phyloP scores from a whole-genome alignment of 305 asterid species.

The Solanum aculeatissimum region DNA sequence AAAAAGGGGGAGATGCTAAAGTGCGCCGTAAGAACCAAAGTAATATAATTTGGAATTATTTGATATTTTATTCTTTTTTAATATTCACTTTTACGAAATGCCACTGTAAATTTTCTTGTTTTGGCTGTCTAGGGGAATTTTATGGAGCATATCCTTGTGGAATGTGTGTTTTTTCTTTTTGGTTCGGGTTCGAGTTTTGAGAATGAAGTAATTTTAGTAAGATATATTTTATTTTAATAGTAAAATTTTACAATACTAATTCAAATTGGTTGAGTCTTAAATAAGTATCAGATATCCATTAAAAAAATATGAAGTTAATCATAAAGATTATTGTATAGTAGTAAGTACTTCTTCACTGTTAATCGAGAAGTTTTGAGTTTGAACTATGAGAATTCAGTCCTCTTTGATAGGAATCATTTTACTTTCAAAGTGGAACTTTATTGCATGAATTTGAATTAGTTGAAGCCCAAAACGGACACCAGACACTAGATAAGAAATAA shows the following conservation, averaged over 20 bases:
- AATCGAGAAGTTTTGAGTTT: neutral
- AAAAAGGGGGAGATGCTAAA: neutral
- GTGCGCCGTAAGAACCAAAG: constrained; percentile 7
- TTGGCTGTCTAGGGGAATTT: neutral
- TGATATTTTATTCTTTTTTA: neutral
- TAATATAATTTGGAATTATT: neutral
- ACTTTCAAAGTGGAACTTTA: neutral
- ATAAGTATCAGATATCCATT: accelerated
- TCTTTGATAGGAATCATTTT: neutral
- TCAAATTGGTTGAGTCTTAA: neutral
- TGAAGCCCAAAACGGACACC: neutral
- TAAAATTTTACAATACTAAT: accelerated
- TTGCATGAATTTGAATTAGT: neutral
- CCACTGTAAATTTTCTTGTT: neutral
- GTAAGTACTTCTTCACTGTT: neutral
- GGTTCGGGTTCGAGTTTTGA: neutral
- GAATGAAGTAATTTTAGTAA: neutral
- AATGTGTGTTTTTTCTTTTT: neutral
- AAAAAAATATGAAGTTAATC: neutral
- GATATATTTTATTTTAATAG: neutral
- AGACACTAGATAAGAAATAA: neutral
- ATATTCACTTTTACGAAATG: neutral
- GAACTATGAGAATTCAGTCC: neutral
- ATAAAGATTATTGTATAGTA: neutral
- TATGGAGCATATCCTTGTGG: neutral